Evolutionary conservation across 176 grass and related monocot genomes (phyloP).

Genomic region (Lolium multiflorum): DNA sequence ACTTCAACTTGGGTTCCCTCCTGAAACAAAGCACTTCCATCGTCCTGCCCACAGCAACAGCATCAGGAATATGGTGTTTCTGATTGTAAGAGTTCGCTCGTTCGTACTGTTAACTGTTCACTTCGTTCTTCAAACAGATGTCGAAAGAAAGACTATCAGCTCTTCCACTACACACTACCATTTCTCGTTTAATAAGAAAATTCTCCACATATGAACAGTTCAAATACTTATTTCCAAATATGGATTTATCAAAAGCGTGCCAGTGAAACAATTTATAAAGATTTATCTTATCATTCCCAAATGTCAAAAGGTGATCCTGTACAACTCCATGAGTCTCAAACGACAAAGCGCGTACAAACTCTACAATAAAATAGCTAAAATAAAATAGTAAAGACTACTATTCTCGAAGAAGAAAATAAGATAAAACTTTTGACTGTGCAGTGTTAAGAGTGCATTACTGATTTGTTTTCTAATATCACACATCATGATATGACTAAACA

Average conservation of each 20-base stretch:
- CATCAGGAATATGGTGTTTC: not conserved
- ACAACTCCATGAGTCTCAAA: not conserved
- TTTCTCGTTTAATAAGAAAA: not conserved
- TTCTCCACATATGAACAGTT: not conserved
- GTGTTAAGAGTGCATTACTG: not conserved
- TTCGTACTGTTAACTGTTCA: too few relatives aligned
- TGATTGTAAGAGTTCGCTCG: too few relatives aligned
- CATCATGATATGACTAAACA: not conserved
- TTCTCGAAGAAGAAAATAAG: not conserved
- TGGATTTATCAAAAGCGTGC: not conserved
- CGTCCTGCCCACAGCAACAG: conserved; percentile 26
- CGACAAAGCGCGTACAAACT: not conserved
- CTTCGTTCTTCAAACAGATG: not conserved
- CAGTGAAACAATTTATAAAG: not conserved
- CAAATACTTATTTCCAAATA: not conserved
- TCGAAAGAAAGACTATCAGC: not conserved
- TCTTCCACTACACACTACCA: not conserved
- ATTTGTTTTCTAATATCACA: not conserved
- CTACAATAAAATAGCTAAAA: not conserved
- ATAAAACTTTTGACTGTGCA: not conserved
- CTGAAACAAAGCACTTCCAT: conserved; percentile 6
- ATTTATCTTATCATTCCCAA: not conserved
- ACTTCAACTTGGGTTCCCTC: conserved; percentile 52
- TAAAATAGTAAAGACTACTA: not conserved
- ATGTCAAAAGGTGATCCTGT: not conserved